A percentile compares a stretch with the other conserved stretches of the same genome.
phyloP scores from a whole-genome alignment of 75 land plant species.

The Selaginella tamariscina region DNA sequence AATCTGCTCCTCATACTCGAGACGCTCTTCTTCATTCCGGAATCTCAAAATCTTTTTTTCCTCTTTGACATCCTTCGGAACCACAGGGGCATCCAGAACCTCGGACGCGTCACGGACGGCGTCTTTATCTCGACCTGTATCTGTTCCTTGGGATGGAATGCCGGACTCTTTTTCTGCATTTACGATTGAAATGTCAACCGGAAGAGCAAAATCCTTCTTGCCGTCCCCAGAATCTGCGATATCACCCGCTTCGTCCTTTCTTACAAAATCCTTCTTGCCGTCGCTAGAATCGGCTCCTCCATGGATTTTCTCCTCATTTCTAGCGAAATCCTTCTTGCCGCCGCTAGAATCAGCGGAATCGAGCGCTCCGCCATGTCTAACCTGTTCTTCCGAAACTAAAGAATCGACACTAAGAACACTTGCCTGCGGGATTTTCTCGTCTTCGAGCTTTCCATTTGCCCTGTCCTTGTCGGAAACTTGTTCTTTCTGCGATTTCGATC shows the following conservation, averaged over 20 bases:
- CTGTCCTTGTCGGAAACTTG: neutral
- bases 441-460: neutral
- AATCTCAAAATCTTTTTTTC: neutral
- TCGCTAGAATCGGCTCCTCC: neutral
- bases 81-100: constrained; percentile 10
- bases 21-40: constrained; percentile 14
- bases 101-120: too few relatives aligned
- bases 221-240: neutral
- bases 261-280: neutral
- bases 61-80: constrained; percentile 9
- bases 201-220: neutral
- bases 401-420: too few relatives aligned
- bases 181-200: constrained; percentile 2
- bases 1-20: constrained; percentile 13
- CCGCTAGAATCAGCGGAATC: neutral
- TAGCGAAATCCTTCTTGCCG: neutral
- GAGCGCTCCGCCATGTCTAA: too few relatives aligned
- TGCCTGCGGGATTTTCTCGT: neutral
- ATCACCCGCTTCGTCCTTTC: neutral
- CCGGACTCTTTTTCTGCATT: neutral
- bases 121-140: constrained; percentile 5
- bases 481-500: constrained; percentile 13
- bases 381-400: too few relatives aligned
- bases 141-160: neutral
- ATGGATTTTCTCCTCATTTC: neutral